A percentile compares a stretch with the other conserved stretches of the same genome.
These are phyloP conservation scores for Sonneratia caseolaris DNA, from an alignment of 345 rosid genomes.

Conservation along the genomic window DNA sequence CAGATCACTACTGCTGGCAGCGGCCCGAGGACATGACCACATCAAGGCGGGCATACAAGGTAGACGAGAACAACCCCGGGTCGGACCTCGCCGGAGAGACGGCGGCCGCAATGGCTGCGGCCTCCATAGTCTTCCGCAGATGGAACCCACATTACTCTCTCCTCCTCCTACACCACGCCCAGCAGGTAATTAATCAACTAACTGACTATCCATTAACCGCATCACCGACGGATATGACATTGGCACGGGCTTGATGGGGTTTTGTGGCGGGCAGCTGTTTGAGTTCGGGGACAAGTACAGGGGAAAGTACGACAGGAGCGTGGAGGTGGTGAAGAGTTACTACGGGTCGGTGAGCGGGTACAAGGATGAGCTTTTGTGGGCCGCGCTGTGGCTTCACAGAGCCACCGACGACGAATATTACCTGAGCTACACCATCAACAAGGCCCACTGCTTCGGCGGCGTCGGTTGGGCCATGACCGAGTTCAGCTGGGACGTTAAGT, in stretches of 20 bases:
- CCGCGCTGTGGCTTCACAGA: constrained; percentile 77
- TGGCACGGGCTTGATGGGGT: neutral
- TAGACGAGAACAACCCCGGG: constrained; percentile 80
- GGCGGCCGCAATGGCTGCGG: constrained; percentile 92
- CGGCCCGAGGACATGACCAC: constrained; percentile 99
- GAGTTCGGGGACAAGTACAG: constrained; percentile 74
- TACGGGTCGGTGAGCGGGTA: constrained; percentile 92
- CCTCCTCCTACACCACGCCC: constrained; percentile 87
- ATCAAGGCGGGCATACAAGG: constrained; percentile 70
- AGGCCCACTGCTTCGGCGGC: constrained; percentile 63
- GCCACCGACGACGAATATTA: constrained; percentile 76
- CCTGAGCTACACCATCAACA: constrained; percentile 42
- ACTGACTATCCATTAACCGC: neutral
- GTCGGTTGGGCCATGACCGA: constrained; percentile 85
- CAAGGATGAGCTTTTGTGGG: constrained; percentile 95
- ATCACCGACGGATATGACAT: too few species aligned
- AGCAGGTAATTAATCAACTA: constrained; percentile 32
- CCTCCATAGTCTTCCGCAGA: constrained; percentile 66
- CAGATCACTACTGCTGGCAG: constrained; percentile 98
- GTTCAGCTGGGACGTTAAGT: constrained; percentile 99
- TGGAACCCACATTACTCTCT: constrained; percentile 76
- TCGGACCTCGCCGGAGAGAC: constrained; percentile 94
- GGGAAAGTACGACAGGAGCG: constrained; percentile 69
- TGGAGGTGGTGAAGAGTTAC: constrained; percentile 68
- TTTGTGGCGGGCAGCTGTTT: constrained; percentile 39